Percentiles rank a stretch among this genome's conserved stretches.
Conservation (phyloP, 495 filamentous ascomycete species). For the Poronia punctata region DNA sequence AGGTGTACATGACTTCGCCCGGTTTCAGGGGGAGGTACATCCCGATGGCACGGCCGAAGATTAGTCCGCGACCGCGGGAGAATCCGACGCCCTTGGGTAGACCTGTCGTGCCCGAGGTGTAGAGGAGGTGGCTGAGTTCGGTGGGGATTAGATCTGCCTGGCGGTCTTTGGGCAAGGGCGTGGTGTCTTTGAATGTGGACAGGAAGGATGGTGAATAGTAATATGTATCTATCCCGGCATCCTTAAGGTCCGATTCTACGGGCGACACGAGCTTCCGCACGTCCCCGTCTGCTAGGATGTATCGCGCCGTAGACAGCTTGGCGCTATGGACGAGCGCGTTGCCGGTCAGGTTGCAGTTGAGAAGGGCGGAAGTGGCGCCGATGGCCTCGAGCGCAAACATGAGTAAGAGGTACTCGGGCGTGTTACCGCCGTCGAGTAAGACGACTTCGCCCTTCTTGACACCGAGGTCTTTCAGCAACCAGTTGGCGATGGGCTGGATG, state of each 20-base stretch:
- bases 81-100: conserved; percentile 41
- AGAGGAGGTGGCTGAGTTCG: conserved; percentile 9
- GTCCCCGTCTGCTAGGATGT: conserved; percentile 25
- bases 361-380: conserved; percentile 35
- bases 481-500: conserved; percentile 28
- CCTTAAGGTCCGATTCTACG: conserved; percentile 17
- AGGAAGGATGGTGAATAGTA: conserved; percentile 22
- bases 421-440: conserved; percentile 29
- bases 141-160: conserved; percentile 8
- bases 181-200: conserved; percentile 11
- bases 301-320: conserved; percentile 24
- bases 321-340: conserved; percentile 27
- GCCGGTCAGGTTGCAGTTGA: conserved; percentile 36
- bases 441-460: conserved; percentile 33
- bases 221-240: conserved; percentile 13
- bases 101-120: conserved; percentile 43
- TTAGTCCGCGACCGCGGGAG: conserved; percentile 19
- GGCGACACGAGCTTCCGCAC: conserved; percentile 24
- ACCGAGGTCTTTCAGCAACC: conserved; percentile 33
- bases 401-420: conserved; percentile 33
- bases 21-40: conserved; percentile 7
- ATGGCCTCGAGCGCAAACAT: conserved; percentile 42
- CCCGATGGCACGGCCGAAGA: conserved; percentile 10
- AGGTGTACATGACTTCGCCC: conserved; percentile 59
- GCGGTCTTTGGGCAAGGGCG: conserved; percentile 15